phyloP scores from a whole-genome alignment of 495 filamentous ascomycete genomes.

The Paragyromitra xinjiangensis region DNA sequence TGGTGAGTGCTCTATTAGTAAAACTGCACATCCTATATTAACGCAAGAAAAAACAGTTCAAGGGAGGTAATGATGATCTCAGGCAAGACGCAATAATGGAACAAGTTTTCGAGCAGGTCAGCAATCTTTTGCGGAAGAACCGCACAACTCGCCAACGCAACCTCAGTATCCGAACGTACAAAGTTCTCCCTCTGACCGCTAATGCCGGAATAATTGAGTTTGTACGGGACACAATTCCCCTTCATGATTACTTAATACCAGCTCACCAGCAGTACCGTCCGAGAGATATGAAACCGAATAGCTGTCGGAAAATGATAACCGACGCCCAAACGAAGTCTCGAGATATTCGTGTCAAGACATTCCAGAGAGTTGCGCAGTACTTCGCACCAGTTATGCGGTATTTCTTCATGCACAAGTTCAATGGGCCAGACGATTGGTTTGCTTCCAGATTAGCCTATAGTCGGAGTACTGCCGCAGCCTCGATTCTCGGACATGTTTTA shows the following conservation, averaged over 20 bases:
- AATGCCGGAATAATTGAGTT: slow-evolving; percentile 96
- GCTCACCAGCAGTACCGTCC: slow-evolving; percentile 88
- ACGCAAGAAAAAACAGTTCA: slow-evolving; percentile 66
- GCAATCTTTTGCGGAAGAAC: slow-evolving; percentile 83
- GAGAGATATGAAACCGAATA: slow-evolving; percentile 76
- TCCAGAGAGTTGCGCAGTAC: slow-evolving; percentile 74
- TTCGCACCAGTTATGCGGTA: slow-evolving; percentile 95
- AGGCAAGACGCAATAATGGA: slow-evolving; percentile 99
- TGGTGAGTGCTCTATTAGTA: slow-evolving; percentile 65
- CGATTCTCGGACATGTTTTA: slow-evolving; percentile 90
- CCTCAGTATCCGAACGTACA: slow-evolving; percentile 90
- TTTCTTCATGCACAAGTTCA: slow-evolving; percentile 95
- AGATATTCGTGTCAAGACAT: slow-evolving; percentile 76
- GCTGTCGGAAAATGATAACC: slow-evolving; percentile 79
- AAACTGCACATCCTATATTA: slow-evolving; percentile 19
- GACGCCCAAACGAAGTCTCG: slow-evolving; percentile 72
- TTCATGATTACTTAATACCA: slow-evolving; percentile 89
- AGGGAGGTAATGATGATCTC: slow-evolving; percentile 92
- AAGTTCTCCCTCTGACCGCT: slow-evolving; percentile 85
- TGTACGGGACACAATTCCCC: slow-evolving; percentile 86
- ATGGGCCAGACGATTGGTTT: slow-evolving; percentile 96
- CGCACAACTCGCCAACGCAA: slow-evolving; percentile 86
- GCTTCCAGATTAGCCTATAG: slow-evolving; percentile 85
- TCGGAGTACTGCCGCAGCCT: slow-evolving; percentile 89
- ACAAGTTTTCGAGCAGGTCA: slow-evolving; percentile 97